These are phyloP conservation scores for Sistotremastrum niveocremeum DNA, from an alignment of 768 basidiomycete genomes.

Conservation along the genomic window DNA sequence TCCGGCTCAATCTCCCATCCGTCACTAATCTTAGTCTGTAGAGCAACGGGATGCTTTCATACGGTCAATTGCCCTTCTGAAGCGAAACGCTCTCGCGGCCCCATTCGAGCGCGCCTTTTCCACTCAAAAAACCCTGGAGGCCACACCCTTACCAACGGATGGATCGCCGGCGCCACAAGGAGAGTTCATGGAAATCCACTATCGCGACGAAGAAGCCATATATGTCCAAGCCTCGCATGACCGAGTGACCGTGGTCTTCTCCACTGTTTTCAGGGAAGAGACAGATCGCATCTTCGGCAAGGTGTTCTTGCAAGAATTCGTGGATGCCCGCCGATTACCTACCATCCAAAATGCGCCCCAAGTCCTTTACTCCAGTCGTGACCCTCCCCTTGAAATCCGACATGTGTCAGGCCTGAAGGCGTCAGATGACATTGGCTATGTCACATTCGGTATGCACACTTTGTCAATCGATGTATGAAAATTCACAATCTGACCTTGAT, in stretches of 20 bases:
- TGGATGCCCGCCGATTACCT: slow-evolving; percentile 89
- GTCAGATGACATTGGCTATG: slow-evolving; percentile 86
- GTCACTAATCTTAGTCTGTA: slow-evolving; percentile 17
- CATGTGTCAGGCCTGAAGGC: slow-evolving; percentile 69
- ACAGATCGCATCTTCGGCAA: slow-evolving; percentile 95
- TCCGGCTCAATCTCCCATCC: neutral
- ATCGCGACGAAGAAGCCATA: slow-evolving; percentile 94
- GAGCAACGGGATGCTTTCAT: slow-evolving; percentile 73
- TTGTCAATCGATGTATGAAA: neutral
- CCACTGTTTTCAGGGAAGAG: slow-evolving; percentile 92
- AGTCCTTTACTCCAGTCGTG: slow-evolving; percentile 87
- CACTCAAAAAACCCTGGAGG: slow-evolving; percentile 71
- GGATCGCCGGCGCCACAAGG: slow-evolving; percentile 51
- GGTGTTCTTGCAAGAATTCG: slow-evolving; percentile 99
- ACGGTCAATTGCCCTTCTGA: slow-evolving; percentile 69
- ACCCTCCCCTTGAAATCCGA: slow-evolving; percentile 93
- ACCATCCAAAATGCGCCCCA: slow-evolving; percentile 95
- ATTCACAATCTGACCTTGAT: neutral
- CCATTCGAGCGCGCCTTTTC: slow-evolving; percentile 86
- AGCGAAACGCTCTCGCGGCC: slow-evolving; percentile 87
- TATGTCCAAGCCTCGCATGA: slow-evolving; percentile 88
- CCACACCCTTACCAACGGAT: slow-evolving; percentile 10
- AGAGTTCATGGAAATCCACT: slow-evolving; percentile 85
- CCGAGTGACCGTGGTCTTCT: slow-evolving; percentile 96
- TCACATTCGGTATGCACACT: slow-evolving; percentile 55